A percentile compares a stretch with the other conserved stretches of the same genome.
Evolutionary conservation across 2,329 filamentous ascomycete genomes (phyloP).

Genomic region (Diplodia corticola): DNA sequence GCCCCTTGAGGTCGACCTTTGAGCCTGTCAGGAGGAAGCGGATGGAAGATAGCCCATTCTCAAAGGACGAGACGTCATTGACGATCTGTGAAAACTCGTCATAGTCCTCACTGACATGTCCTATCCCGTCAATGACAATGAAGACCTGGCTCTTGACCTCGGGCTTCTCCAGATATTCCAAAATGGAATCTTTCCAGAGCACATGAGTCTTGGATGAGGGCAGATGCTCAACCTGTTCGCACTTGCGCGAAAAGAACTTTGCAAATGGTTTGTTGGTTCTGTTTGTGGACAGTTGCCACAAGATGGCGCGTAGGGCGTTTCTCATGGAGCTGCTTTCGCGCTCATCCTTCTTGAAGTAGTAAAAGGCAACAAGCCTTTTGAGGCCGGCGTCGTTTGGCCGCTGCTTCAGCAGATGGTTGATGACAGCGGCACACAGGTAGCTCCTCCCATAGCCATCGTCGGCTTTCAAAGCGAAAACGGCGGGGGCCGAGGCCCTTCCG

Average conservation of each 20-base stretch:
- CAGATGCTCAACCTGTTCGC: neutral
- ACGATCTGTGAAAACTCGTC: neutral
- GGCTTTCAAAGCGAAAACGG: neutral
- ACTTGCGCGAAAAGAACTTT: neutral
- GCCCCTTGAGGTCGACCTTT: neutral
- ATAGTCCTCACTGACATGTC: neutral
- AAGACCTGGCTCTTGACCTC: neutral
- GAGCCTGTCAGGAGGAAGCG: neutral
- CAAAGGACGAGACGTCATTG: neutral
- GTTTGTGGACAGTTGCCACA: neutral
- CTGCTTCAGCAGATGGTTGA: neutral
- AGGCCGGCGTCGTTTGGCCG: neutral
- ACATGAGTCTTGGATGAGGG: neutral
- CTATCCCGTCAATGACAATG: constrained; percentile 4
- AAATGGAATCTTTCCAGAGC: neutral
- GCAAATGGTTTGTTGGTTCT: neutral
- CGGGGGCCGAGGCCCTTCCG: neutral
- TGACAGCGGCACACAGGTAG: constrained; percentile 1
- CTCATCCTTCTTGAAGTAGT: constrained; percentile 5
- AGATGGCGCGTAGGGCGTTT: neutral
- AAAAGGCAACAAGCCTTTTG: neutral
- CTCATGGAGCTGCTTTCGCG: neutral
- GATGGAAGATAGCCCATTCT: neutral
- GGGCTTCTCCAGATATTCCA: neutral
- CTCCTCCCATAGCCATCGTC: neutral